Evolutionary conservation across 176 grass and related monocot species (phyloP), one percentile per base, ranked within the genome.

Genomic region (Avena sativa): DNA sequence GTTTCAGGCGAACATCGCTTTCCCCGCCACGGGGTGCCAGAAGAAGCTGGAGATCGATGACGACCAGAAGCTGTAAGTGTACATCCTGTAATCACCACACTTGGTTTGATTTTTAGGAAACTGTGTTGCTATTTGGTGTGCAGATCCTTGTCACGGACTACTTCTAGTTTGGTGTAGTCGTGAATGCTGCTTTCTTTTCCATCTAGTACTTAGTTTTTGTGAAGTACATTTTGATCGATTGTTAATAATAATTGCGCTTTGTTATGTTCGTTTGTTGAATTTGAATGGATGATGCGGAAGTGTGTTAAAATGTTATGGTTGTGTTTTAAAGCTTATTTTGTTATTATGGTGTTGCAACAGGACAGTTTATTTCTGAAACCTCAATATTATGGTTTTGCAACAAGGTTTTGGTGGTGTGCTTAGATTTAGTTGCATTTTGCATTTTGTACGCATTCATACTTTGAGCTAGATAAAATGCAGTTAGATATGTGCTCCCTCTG

Each of bases 31-130:
- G 71, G 95, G 95, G 83, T 98, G 95, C 88, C 95, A 98, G 81
- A 98, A 98, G 89, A 98, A 95, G 88, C 65, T 98, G 3, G 95
- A 98, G 86, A 98, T 98, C 34, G 93, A 98, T 78, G 95, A 95
- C 66, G 95, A 98, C 78, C 93, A 95, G 93, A 98, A 98, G 88
- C 93, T 98, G 95, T 95, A 83, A 95, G 95, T 93, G 69, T n/a
- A 81, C 9, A 47, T 0, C 13, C 17, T 48, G 46, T 48, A 11
- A 48, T 43, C 16, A n/a, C 36, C 36, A n/a, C 3, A 5, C 67
- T 20, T 40, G 55, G 20, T 57, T 57, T 43, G 53, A 3, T 34
- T 4, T 3, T 17, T 40, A 9, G 16, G 66, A 70, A 40, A 70
- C 3, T 12, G 19, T 12, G 40, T 72, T 81, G 16, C 10, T 20